These are phyloP conservation scores for Hymenoscyphus occultus DNA, from an alignment of 2,329 filamentous ascomycete genomes.

Conservation along the genomic window DNA sequence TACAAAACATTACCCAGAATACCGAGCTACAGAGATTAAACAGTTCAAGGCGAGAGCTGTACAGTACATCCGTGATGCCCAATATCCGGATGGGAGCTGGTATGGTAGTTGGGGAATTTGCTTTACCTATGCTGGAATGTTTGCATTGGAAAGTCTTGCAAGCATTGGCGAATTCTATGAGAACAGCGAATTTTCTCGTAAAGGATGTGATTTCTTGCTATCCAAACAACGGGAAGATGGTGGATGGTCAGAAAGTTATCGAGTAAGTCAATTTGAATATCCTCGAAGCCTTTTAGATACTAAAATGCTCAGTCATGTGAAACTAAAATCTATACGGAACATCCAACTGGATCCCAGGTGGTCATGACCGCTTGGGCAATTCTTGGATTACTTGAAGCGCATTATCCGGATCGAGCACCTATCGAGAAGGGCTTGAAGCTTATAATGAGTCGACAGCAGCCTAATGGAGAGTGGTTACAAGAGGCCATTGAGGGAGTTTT, in stretches of 20 bases:
- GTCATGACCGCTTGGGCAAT: slow-evolving; percentile 93
- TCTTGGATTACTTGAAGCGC: slow-evolving; percentile 77
- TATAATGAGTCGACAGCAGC: slow-evolving; percentile 79
- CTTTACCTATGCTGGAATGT: slow-evolving; percentile 97
- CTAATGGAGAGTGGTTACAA: slow-evolving; percentile 91
- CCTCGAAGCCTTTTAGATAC: slow-evolving; percentile 13
- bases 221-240: slow-evolving; percentile 83
- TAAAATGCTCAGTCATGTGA: slow-evolving; percentile 63
- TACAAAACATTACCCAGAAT: slow-evolving; percentile 74
- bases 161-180: slow-evolving; percentile 78
- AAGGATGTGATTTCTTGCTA: slow-evolving; percentile 82
- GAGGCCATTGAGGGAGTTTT: slow-evolving; percentile 98
- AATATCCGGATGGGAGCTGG: slow-evolving; percentile 85
- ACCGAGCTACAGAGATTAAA: slow-evolving; percentile 73
- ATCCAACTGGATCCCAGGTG: slow-evolving; percentile 74
- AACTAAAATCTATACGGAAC: slow-evolving; percentile 69
- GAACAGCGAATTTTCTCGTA: slow-evolving; percentile 66
- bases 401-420: slow-evolving; percentile 71
- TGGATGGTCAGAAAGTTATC: slow-evolving; percentile 95
- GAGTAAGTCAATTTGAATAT: slow-evolving; percentile 42
- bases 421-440: slow-evolving; percentile 73
- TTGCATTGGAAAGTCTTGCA: slow-evolving; percentile 82
- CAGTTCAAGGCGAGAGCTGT: slow-evolving; percentile 71
- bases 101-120: slow-evolving; percentile 98
- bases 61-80: slow-evolving; percentile 76